Percentiles rank a stretch among this genome's conserved stretches.
Conservation (phyloP, 1,284 basidiomycete genomes). For the Cutaneotrichosporon curvatum region DNA sequence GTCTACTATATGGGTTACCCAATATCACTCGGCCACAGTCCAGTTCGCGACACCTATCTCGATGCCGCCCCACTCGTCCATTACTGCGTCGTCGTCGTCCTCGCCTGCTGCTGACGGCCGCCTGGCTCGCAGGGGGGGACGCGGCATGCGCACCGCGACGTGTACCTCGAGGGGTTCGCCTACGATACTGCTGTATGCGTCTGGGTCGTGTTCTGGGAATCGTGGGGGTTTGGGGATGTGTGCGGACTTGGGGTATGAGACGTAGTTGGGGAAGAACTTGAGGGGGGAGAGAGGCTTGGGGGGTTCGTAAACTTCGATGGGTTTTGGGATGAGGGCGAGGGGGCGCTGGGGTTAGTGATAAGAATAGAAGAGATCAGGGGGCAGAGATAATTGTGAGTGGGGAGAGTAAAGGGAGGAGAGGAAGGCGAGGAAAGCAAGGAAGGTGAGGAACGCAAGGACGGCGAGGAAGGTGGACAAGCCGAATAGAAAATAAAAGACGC, state of each 20-base stretch:
- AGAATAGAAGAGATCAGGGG: too few relatives aligned
- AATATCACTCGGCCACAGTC: not conserved
- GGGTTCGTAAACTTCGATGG: slow-evolving; percentile 11
- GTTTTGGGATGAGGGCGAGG: slow-evolving; percentile 9
- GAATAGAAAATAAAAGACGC: too few relatives aligned
- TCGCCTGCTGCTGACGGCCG: not conserved
- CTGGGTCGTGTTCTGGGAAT: slow-evolving; percentile 13
- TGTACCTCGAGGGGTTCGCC: slow-evolving; percentile 33
- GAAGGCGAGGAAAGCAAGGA: too few relatives aligned
- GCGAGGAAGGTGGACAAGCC: too few relatives aligned
- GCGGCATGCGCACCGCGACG: slow-evolving; percentile 37
- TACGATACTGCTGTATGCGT: slow-evolving; percentile 20
- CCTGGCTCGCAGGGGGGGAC: not conserved
- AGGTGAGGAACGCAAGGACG: too few relatives aligned
- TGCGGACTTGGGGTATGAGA: slow-evolving; percentile 34
- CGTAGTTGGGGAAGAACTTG: slow-evolving; percentile 39
- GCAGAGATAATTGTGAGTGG: not conserved
- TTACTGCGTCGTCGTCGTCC: slow-evolving; percentile 16
- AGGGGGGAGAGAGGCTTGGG: slow-evolving; percentile 24
- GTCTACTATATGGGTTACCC: too few relatives aligned
- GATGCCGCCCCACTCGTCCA: slow-evolving; percentile 16
- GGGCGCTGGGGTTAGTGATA: slow-evolving; percentile 10
- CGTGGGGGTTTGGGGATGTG: slow-evolving; percentile 25
- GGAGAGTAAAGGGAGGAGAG: not conserved
- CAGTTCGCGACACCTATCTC: slow-evolving; percentile 14